Base-by-base conservation (phyloP, 805 yeast species). In the Lachancea waltii region DNA sequence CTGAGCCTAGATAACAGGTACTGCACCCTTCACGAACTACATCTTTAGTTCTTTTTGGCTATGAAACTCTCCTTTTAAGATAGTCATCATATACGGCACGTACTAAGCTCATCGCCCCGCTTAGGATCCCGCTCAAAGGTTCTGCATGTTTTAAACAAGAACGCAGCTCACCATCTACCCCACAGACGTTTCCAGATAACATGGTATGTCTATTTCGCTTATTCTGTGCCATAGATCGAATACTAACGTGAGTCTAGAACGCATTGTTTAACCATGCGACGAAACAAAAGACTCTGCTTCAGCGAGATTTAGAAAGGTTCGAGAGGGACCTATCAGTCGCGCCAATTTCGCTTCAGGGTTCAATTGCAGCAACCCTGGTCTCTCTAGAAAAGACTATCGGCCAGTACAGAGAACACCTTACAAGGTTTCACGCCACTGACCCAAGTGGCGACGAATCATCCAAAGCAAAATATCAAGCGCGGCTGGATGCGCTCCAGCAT, bases 191-290 rank as follows among this genome's bases (percentile, higher is more conserved):
- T 22, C 4, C 7, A n/a, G 7, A n/a, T 17, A 15, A 30, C 4
- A 30, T 30, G 33, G 33, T 30, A 30, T 11, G 33, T 30, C 15
- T 9, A 18, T 11, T 30, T 30, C 33, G 3, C 11, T 20, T 11
- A 9, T 5, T 27, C 18, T 10, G n/a, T 10, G 8, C 26, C 8
- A 22, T 4, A 14, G n/a, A 14, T 4, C 8, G 5, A 8, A 15
- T 15, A 33, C 29, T 33, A 14, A 23, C 36, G 7, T n/a, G 26
- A 8, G 16, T 21, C 7, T 35, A 72, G 97, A 89, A 87, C 63
- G 79, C 95, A 19, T 68, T 89, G 36, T 86, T 81, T 64, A 90
- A 85, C 63, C 95, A 85, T 60, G 96, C 95, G 7, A 70, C 83
- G 38, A 86, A 85, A 60, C 96, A 89, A 61, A 76, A 86, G 21